Percentiles rank a stretch among this genome's conserved stretches.
Conservation (phyloP, 345 rosid species). For the Orychophragmus violaceus region DNA sequence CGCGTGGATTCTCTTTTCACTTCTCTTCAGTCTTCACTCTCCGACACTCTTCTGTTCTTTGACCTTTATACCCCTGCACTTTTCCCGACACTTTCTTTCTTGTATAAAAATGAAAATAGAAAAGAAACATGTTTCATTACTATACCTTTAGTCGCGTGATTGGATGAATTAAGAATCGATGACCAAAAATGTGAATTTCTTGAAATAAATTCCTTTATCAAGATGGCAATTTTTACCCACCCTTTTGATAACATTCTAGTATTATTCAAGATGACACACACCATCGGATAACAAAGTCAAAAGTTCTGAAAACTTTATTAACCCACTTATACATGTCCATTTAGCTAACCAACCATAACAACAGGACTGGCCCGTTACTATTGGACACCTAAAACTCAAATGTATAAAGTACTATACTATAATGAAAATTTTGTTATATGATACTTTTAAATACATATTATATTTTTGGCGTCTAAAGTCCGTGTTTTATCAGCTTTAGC, state of each 20-base stretch:
- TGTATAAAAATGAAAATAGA: not conserved
- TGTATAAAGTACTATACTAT: too few relatives aligned
- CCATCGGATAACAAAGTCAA: not conserved
- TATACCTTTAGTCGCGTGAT: slow-evolving; percentile 18
- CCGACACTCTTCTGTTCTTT: not conserved
- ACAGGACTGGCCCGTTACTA: too few relatives aligned
- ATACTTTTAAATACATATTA: too few relatives aligned
- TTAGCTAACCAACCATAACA: not conserved
- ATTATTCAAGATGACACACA: not conserved
- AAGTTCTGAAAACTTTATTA: not conserved
- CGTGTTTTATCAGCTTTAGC: too few relatives aligned
- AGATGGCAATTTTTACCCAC: not conserved
- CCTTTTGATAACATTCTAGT: not conserved
- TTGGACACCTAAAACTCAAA: too few relatives aligned
- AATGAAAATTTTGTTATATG: too few relatives aligned
- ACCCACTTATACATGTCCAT: not conserved
- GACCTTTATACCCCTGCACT: slow-evolving; percentile 19
- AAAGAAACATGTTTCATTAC: not conserved
- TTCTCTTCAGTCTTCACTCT: not conserved
- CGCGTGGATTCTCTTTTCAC: slow-evolving; percentile 26
- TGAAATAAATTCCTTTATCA: not conserved
- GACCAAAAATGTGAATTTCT: not conserved
- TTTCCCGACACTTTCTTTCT: not conserved
- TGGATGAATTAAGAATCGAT: slow-evolving; percentile 5
- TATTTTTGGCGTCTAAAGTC: too few relatives aligned